Base-by-base conservation (phyloP, 257 asterid genomes). In the Knoxia roxburghii region DNA sequence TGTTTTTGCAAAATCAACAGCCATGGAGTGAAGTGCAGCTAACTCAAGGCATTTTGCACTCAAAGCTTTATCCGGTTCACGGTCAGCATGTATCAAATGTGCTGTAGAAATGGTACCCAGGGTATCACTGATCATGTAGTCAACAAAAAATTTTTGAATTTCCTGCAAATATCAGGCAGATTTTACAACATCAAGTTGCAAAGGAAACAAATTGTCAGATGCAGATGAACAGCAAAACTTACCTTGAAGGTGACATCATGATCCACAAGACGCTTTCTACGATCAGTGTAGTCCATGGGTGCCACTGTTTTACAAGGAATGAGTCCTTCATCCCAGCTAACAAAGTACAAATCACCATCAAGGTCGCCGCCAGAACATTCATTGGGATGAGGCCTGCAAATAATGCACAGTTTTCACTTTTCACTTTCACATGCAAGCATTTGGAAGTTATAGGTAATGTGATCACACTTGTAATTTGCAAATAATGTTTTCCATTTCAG, bases 281-380 rank as follows among this genome's bases (percentile, higher is more conserved):
- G 78, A 7, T 93, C 99, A 8, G 95, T 85, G 78, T 93, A 93
- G 85, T 90, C 95, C 99, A 93, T 93, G 1, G 99, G 97, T 68
- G 80, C 75, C 76, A 82, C 99, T 27, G 85, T 88, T 71, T 66
- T 79, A 71, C 67, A 66, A 5, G 99, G 99, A 66, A 88, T 65
- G 50, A 93, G 86, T 70, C 54, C 80, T 73, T 78, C 69, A 43
- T 90, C 99, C 99, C 97, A 93, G 85, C 99, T 90, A 64, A 93
- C 72, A 43, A 90, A 93, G 75, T 93, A 93, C 30, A 83, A 77
- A 75, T 93, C 99, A 45, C 99, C 99, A 73, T 93, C 99, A 67
- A 93, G 97, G 79, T 93, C 99, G 59, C 98, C 98, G 61, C 98
- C 97, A 11, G 98, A 92, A 79, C 98, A 92, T 85, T 92, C 98